phyloP scores from a whole-genome alignment of 805 yeast species.

The Wickerhamiella sergipiensis region DNA sequence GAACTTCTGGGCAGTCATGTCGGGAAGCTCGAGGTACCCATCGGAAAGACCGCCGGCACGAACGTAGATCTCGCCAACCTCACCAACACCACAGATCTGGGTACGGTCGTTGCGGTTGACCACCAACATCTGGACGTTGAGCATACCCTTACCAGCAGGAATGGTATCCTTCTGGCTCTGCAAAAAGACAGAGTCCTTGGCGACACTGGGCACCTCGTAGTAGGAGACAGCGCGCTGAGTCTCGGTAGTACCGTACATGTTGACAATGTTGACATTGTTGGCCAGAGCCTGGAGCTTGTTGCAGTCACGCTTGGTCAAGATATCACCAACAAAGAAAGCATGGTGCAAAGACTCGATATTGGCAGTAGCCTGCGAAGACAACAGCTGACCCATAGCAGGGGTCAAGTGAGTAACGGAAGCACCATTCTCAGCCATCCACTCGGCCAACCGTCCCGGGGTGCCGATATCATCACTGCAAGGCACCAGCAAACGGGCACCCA shows the following conservation, averaged over 20 bases:
- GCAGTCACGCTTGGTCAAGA: conserved; percentile 94
- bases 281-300: conserved; percentile 84
- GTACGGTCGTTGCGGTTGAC: conserved; percentile 81
- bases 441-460: conserved; percentile 93
- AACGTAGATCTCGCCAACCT: conserved; percentile 95
- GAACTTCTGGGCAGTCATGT: conserved; percentile 74
- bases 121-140: conserved; percentile 82
- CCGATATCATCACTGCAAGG: conserved; percentile 98
- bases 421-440: conserved; percentile 85
- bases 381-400: conserved; percentile 97
- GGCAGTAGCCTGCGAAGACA: conserved; percentile 89
- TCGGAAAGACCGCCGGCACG: conserved; percentile 97
- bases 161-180: conserved; percentile 82
- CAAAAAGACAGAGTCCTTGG: conserved; percentile 56
- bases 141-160: conserved; percentile 99
- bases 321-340: conserved; percentile 97
- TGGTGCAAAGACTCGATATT: conserved; percentile 78
- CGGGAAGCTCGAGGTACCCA: conserved; percentile 87
- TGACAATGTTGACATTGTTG: conserved; percentile 75
- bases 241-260: conserved; percentile 99
- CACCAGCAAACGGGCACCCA: conserved; percentile 85
- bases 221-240: conserved; percentile 97
- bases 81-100: conserved; percentile 96
- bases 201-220: conserved; percentile 70
- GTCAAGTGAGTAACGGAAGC: conserved; percentile 96